Base-by-base conservation (phyloP, 306 rosid species). In the Aeschynomene evenia region DNA sequence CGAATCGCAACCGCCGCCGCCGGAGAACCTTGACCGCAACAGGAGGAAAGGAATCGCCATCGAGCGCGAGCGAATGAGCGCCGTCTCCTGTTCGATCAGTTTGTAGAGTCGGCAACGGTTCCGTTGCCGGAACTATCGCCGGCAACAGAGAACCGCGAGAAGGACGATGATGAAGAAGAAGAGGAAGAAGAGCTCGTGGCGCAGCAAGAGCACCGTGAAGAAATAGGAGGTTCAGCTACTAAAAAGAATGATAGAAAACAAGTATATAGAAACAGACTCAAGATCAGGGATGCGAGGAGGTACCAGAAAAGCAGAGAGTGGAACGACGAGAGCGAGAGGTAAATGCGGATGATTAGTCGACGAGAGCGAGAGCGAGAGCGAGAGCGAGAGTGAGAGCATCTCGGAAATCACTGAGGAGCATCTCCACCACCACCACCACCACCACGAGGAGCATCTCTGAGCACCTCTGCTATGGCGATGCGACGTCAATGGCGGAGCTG, bases 1-100 rank as follows among this genome's bases (percentile, higher is more conserved):
- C 26, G 61, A 24, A 2, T 29, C 81, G n/a, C n/a, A n/a, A n/a
- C n/a, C n/a, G 12, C 14, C 56, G 13, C 76, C 92, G 18, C 11
- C 97, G 20, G 88, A 83, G 76, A 84, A 85, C 28, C 88, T 75
- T 16, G 99, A 89, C 33, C 92, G 60, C 1, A 96, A 88, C 9
- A 92, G 87, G 64, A 94, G 89, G 53, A 94, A 89, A 1, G 99
- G 97, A 45, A 89, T 82, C 42, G 97, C 95, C 71, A 87, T 52
- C 6, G 99, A 94, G 23, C 97, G 84, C 18, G 99, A 91, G 28
- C 95, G 92, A 0, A 89, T 85, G 58, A 94, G 79, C 1, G 83
- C 26, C 0, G 99, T 96, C 53, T 91, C 99, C 33, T 71, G 71
- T 28, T 91, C 92, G 71, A 94, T 82, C 12, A 88, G 77, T 37